Percentiles rank a stretch among this genome's conserved stretches.
These are phyloP conservation scores for Vickermania spadyakhi DNA, from an alignment of 208 protist species.

Conservation along the genomic window DNA sequence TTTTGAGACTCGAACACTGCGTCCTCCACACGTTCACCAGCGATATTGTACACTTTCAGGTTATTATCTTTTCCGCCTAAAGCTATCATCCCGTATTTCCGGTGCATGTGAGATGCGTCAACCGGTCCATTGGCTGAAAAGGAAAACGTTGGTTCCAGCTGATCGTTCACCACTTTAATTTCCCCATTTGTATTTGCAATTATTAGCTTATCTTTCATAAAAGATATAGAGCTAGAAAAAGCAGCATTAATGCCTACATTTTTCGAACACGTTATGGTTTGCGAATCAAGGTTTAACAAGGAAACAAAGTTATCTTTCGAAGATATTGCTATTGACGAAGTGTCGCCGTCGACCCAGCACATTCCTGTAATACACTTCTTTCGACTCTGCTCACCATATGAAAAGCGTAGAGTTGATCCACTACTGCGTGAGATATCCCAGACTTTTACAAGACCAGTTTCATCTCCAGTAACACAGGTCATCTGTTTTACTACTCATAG, in stretches of 20 bases:
- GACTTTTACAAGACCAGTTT: constrained; percentile 75
- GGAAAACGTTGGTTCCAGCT: constrained; percentile 10
- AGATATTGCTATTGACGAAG: constrained; percentile 45
- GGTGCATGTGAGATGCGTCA: constrained; percentile 66
- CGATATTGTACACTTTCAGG: constrained; percentile 58
- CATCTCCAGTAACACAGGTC: constrained; percentile 75
- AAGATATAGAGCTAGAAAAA: constrained; percentile 46
- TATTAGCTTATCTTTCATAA: constrained; percentile 45
- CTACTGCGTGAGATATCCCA: constrained; percentile 73
- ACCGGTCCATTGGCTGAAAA: constrained; percentile 42
- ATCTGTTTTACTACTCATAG: constrained; percentile 15
- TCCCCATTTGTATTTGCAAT: constrained; percentile 38
- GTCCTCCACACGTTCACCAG: constrained; percentile 17
- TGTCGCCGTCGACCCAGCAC: constrained; percentile 62
- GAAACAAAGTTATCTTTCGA: constrained; percentile 52
- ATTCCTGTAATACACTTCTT: constrained; percentile 52
- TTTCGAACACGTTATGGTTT: constrained; percentile 16
- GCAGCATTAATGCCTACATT: constrained; percentile 30
- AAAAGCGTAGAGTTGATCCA: constrained; percentile 48
- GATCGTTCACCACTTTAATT: constrained; percentile 21
- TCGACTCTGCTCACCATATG: constrained; percentile 58
- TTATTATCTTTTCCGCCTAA: constrained; percentile 70
- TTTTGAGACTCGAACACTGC: constrained; percentile 60
- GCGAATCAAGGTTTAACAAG: constrained; percentile 26
- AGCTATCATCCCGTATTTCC: constrained; percentile 64